Percentiles rank a stretch among this genome's conserved stretches.
phyloP scores from a whole-genome alignment of 2,329 filamentous ascomycete genomes.

The Gremmenia infestans region DNA sequence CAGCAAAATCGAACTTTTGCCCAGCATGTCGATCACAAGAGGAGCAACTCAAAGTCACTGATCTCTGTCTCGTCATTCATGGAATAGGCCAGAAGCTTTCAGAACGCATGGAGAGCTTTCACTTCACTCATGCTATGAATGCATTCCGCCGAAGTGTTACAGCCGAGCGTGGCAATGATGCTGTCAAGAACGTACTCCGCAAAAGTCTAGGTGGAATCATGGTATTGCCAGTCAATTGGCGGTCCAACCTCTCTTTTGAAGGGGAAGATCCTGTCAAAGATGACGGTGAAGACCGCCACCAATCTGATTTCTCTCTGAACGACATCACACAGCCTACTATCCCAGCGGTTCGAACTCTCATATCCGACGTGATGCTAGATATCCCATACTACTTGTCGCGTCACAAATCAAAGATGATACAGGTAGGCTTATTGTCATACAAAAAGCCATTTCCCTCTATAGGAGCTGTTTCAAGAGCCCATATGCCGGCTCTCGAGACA shows the following conservation, averaged over 20 bases:
- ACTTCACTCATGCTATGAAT: conserved; percentile 96
- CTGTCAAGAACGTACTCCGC: conserved; percentile 70
- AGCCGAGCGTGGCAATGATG: conserved; percentile 68
- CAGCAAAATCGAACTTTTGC: conserved; percentile 35
- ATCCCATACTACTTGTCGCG: conserved; percentile 97
- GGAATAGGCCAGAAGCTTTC: conserved; percentile 96
- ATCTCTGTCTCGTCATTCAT: conserved; percentile 86
- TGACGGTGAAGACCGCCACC: conserved; percentile 49
- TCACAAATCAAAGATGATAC: conserved; percentile 92
- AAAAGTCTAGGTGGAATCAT: conserved; percentile 83
- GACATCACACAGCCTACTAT: conserved; percentile 91
- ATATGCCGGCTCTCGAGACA: too few relatives aligned
- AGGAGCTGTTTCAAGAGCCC: too few relatives aligned
- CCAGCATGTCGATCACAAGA: conserved; percentile 59
- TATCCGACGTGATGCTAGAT: conserved; percentile 97
- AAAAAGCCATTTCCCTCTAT: too few relatives aligned
- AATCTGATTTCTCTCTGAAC: conserved; percentile 64
- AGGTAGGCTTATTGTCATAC: conserved; percentile 25
- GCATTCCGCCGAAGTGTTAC: conserved; percentile 82
- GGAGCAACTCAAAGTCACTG: conserved; percentile 66
- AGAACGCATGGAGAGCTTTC: conserved; percentile 89
- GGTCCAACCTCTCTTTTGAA: conserved; percentile 80
- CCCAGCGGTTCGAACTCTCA: conserved; percentile 85
- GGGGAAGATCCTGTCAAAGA: conserved; percentile 62
- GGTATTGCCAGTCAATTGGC: conserved; percentile 93